These are phyloP conservation scores for Xylariaceae sp. DNA, from an alignment of 2,329 filamentous ascomycete genomes.

Conservation along the genomic window DNA sequence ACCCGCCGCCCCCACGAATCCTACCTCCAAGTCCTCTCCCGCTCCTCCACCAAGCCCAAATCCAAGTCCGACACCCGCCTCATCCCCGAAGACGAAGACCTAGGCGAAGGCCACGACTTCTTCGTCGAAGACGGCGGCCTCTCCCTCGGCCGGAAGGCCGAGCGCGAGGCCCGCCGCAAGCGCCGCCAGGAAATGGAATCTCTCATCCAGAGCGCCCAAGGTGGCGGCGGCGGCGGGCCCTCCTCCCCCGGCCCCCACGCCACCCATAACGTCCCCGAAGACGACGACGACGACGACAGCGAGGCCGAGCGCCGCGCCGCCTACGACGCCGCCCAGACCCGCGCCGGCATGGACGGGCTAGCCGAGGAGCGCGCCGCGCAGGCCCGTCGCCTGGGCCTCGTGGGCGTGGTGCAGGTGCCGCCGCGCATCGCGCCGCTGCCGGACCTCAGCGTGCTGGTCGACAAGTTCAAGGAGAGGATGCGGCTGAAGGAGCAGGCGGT, in stretches of 20 bases:
- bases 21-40: conserved; percentile 25
- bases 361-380: conserved; percentile 42
- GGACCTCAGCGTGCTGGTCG: conserved; percentile 65
- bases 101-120: conserved; percentile 89
- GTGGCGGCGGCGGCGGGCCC: conserved; percentile 39
- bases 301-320: conserved; percentile 70
- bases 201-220: conserved; percentile 77
- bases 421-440: conserved; percentile 76
- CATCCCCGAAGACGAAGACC: conserved; percentile 81
- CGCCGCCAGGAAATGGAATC: conserved; percentile 76
- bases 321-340: conserved; percentile 83
- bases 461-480: conserved; percentile 55
- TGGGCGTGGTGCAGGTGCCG: conserved; percentile 51
- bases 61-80: conserved; percentile 66
- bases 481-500: conserved; percentile 57
- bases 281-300: conserved; percentile 50
- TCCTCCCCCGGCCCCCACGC: conserved; percentile 49
- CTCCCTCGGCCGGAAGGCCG: conserved; percentile 72
- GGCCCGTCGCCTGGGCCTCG: background rate
- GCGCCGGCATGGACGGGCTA: conserved; percentile 77
- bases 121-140: conserved; percentile 83
- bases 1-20: conserved; percentile 23
- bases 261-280: background rate
- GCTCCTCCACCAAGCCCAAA: conserved; percentile 34
- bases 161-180: conserved; percentile 62